phyloP scores from a whole-genome alignment of 2,329 filamentous ascomycete species.

The Calonectria pseudoturangicola region DNA sequence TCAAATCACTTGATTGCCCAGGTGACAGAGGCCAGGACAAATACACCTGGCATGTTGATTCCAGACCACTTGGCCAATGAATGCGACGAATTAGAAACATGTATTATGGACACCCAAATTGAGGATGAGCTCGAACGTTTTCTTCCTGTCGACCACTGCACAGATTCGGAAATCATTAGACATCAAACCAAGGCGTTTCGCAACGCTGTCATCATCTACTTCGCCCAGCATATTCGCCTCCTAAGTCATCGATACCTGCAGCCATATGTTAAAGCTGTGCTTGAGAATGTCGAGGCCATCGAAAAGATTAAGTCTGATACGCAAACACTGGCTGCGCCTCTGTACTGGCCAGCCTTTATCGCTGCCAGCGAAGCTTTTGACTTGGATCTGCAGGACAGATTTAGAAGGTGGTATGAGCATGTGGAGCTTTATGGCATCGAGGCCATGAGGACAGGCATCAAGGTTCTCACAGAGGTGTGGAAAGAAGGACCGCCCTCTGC shows the following conservation, averaged over 20 bases:
- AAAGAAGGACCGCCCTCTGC: constrained; percentile 35
- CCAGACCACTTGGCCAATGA: constrained; percentile 29
- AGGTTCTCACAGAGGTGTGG: constrained; percentile 50
- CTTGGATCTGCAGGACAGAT: constrained; percentile 43
- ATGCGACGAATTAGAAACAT: constrained; percentile 39
- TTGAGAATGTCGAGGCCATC: constrained; percentile 48
- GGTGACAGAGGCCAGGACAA: constrained; percentile 1
- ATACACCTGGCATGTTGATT: neutral
- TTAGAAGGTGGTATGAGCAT: constrained; percentile 48
- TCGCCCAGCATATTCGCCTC: constrained; percentile 48
- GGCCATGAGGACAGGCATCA: constrained; percentile 49
- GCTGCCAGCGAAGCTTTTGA: constrained; percentile 51
- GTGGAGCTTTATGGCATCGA: constrained; percentile 51
- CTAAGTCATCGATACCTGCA: constrained; percentile 48
- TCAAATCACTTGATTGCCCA: constrained; percentile 29
- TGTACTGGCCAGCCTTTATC: constrained; percentile 54
- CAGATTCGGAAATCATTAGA: constrained; percentile 37
- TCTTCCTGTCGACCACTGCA: constrained; percentile 19
- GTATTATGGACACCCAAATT: constrained; percentile 39
- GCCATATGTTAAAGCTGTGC: constrained; percentile 43
- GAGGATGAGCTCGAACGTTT: constrained; percentile 27
- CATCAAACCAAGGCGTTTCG: constrained; percentile 49
- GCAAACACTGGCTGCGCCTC: constrained; percentile 46
- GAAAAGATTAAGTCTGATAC: constrained; percentile 49
- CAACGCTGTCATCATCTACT: constrained; percentile 54